A percentile compares a stretch with the other conserved stretches of the same genome.
Evolutionary conservation across 2,329 filamentous ascomycete species (phyloP).

Genomic region (Aureobasidium sp.): DNA sequence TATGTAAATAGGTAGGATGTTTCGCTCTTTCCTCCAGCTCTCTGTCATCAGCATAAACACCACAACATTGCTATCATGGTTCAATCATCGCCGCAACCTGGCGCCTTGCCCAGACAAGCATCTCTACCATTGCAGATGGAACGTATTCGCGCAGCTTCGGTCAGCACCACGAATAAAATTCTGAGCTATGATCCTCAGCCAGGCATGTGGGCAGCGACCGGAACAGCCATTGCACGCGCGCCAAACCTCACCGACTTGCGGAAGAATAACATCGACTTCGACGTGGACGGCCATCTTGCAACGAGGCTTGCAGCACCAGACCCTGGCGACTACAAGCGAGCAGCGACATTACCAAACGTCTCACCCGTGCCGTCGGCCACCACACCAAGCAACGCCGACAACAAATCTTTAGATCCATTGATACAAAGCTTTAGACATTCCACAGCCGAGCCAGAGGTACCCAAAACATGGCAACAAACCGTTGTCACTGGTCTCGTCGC

Average conservation of each 20-base stretch:
- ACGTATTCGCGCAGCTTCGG: slow-evolving; percentile 2
- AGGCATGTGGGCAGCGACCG: slow-evolving; percentile 41
- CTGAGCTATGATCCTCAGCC: slow-evolving; percentile 27
- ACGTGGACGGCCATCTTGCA: slow-evolving; percentile 4
- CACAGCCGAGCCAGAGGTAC: not conserved
- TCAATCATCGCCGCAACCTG: not conserved
- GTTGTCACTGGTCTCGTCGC: slow-evolving; percentile 36
- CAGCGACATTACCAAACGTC: not conserved
- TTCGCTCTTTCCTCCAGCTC: not conserved
- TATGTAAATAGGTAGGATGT: not conserved
- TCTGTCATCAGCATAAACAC: not conserved
- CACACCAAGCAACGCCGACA: not conserved
- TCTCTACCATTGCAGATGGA: not conserved
- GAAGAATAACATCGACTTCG: slow-evolving; percentile 3
- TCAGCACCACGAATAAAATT: slow-evolving; percentile 14
- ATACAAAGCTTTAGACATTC: not conserved
- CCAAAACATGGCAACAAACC: not conserved
- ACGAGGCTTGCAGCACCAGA: not conserved
- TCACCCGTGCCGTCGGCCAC: not conserved
- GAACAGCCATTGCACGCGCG: slow-evolving; percentile 33
- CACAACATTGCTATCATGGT: not conserved
- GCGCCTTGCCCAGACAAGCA: not conserved
- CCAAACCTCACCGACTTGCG: slow-evolving; percentile 37
- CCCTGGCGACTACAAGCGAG: not conserved
- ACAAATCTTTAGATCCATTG: not conserved